phyloP scores from a whole-genome alignment of 192 early-diverging fungal species.

The Coemansia sp. region DNA sequence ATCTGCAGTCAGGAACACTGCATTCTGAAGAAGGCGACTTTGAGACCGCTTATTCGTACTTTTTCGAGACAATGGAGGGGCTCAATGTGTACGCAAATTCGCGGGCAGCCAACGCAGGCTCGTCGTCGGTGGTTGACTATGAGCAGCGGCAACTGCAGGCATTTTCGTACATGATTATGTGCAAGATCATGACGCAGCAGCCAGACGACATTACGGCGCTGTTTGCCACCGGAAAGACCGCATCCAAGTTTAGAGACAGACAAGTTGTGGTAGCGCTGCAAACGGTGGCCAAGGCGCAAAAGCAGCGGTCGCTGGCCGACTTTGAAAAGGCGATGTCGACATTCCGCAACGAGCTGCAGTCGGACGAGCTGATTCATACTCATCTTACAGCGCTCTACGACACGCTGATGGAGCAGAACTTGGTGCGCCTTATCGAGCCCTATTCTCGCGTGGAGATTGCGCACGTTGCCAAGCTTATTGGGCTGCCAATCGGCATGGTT shows the following conservation, averaged over 20 bases:
- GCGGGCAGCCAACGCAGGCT: slow-evolving; percentile 14
- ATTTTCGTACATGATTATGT: slow-evolving; percentile 97
- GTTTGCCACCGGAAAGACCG: slow-evolving; percentile 86
- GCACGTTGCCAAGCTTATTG: slow-evolving; percentile 91
- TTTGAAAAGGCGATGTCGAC: slow-evolving; percentile 89
- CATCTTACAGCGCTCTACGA: slow-evolving; percentile 95
- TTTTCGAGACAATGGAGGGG: slow-evolving; percentile 97
- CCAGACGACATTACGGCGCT: slow-evolving; percentile 92
- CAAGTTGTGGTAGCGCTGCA: slow-evolving; percentile 91
- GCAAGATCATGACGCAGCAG: slow-evolving; percentile 99
- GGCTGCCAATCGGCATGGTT: slow-evolving; percentile 88
- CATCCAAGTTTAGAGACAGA: slow-evolving; percentile 77
- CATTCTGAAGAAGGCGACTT: slow-evolving; percentile 99
- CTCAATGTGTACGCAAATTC: slow-evolving; percentile 60
- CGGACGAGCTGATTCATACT: slow-evolving; percentile 91
- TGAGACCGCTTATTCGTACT: slow-evolving; percentile 98
- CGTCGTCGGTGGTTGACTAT: slow-evolving; percentile 10
- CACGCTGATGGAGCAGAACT: slow-evolving; percentile 93
- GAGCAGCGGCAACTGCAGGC: slow-evolving; percentile 77
- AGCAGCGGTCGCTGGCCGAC: slow-evolving; percentile 94
- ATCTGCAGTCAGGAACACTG: slow-evolving; percentile 96
- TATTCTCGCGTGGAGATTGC: slow-evolving; percentile 95
- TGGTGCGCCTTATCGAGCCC: slow-evolving; percentile 96
- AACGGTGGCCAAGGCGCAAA: slow-evolving; percentile 89
- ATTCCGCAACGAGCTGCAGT: slow-evolving; percentile 82